These are phyloP conservation scores for Cladorrhinum sp. DNA, from an alignment of 2,329 filamentous ascomycete genomes.

Conservation along the genomic window DNA sequence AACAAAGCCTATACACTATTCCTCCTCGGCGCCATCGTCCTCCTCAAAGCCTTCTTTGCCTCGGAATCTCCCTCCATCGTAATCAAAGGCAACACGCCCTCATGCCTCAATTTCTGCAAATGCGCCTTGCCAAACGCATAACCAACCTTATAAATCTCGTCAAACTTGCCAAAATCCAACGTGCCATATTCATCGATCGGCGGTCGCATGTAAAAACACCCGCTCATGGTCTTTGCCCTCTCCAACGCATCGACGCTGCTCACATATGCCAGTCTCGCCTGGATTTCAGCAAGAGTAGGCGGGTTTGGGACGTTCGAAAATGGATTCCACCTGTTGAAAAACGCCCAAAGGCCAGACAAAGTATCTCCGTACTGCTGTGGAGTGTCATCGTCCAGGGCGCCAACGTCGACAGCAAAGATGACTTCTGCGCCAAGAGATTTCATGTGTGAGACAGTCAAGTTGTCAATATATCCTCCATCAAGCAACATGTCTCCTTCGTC, in stretches of 20 bases:
- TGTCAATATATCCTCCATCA: constrained; percentile 96
- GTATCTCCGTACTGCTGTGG: constrained; percentile 93
- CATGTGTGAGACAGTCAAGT: constrained; percentile 96
- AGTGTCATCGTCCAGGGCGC: constrained; percentile 84
- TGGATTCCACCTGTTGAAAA: constrained; percentile 95
- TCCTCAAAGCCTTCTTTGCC: constrained; percentile 70
- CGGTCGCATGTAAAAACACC: constrained; percentile 94
- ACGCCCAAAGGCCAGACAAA: constrained; percentile 90
- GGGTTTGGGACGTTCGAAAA: constrained; percentile 87
- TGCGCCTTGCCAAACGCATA: constrained; percentile 83
- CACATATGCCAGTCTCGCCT: constrained; percentile 90
- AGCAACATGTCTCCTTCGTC: constrained; percentile 96
- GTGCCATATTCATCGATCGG: constrained; percentile 93
- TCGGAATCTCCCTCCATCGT: constrained; percentile 71
- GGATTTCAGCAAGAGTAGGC: constrained; percentile 91
- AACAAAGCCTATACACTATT: constrained; percentile 59
- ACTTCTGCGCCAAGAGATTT: constrained; percentile 88
- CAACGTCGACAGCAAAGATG: constrained; percentile 95
- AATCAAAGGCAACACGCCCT: constrained; percentile 68
- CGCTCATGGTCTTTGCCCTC: constrained; percentile 83
- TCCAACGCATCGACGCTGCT: constrained; percentile 92
- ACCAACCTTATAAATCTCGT: constrained; percentile 90
- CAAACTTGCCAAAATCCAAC: constrained; percentile 94
- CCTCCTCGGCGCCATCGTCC: constrained; percentile 75
- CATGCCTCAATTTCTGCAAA: constrained; percentile 69